A percentile compares a stretch with the other conserved stretches of the same genome.
Evolutionary conservation across 2,329 filamentous ascomycete species (phyloP).

Genomic region (Aspergillus cejpii): DNA sequence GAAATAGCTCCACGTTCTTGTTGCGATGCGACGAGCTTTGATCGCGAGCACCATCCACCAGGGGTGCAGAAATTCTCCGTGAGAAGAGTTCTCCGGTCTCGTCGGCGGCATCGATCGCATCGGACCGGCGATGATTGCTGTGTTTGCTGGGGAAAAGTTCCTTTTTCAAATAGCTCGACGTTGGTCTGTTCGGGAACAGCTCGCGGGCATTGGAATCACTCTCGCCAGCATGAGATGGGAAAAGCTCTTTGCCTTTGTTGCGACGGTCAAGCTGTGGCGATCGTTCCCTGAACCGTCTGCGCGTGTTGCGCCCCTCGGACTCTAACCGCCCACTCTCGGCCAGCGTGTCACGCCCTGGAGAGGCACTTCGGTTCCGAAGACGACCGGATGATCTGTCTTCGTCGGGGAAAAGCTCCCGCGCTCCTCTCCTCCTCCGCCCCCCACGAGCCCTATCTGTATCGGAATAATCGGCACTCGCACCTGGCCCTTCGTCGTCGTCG

Average conservation of each 20-base stretch:
- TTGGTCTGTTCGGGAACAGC: conserved; percentile 42
- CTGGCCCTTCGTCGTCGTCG: conserved; percentile 62
- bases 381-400: conserved; percentile 38
- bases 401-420: conserved; percentile 37
- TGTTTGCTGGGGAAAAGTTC: conserved; percentile 54
- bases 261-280: conserved; percentile 33
- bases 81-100: conserved; percentile 49
- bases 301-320: conserved; percentile 32
- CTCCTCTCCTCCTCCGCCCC: conserved; percentile 26
- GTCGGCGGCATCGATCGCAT: conserved; percentile 50
- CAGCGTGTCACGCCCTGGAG: conserved; percentile 50
- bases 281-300: conserved; percentile 39
- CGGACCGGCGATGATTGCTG: conserved; percentile 43
- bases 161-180: conserved; percentile 43
- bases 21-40: conserved; percentile 19
- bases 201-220: conserved; percentile 40
- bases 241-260: conserved; percentile 53
- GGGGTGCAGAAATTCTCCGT: conserved; percentile 44
- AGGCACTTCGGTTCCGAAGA: conserved; percentile 55
- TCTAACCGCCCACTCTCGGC: conserved; percentile 35
- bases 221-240: conserved; percentile 39
- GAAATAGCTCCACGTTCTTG: conserved; percentile 37
- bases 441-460: conserved; percentile 26
- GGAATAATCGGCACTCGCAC: conserved; percentile 22
- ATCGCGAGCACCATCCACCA: conserved; percentile 43